Percentiles rank a stretch among this genome's conserved stretches.
Conservation (phyloP, 192 early-diverging fungal genomes). For the Linnemannia schmuckeri region DNA sequence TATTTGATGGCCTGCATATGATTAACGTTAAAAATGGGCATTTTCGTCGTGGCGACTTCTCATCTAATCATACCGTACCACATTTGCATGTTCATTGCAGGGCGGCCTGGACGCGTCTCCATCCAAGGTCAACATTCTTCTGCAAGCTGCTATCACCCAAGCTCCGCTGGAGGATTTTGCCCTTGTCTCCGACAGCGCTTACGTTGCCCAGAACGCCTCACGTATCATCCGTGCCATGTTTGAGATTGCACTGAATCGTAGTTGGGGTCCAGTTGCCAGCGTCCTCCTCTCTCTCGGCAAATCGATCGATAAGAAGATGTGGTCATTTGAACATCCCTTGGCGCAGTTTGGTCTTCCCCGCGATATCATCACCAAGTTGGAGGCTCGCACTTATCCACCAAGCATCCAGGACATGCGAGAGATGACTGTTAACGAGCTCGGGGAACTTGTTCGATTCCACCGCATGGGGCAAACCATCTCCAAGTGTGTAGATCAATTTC, state of each 20-base stretch:
- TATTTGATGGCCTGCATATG: no score
- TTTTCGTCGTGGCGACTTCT: background rate
- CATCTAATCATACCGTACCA: background rate
- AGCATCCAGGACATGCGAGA: slow-evolving; percentile 81
- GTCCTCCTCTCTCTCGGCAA: slow-evolving; percentile 89
- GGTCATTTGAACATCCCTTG: slow-evolving; percentile 92
- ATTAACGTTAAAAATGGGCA: background rate
- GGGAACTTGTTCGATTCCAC: slow-evolving; percentile 85
- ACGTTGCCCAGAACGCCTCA: slow-evolving; percentile 94
- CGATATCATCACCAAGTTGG: slow-evolving; percentile 82
- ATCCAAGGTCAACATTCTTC: slow-evolving; percentile 95
- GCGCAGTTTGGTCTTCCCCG: slow-evolving; percentile 84
- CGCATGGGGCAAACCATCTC: slow-evolving; percentile 83
- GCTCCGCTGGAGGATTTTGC: slow-evolving; percentile 91
- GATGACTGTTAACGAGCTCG: slow-evolving; percentile 89
- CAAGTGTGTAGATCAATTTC: slow-evolving; percentile 88
- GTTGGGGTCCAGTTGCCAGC: slow-evolving; percentile 87
- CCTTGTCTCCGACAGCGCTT: slow-evolving; percentile 92
- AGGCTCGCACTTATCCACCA: slow-evolving; percentile 64
- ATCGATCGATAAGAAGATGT: slow-evolving; percentile 90
- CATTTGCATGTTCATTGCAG: slow-evolving; percentile 38
- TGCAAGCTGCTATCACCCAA: slow-evolving; percentile 90
- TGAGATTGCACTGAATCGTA: slow-evolving; percentile 91
- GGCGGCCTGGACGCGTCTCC: slow-evolving; percentile 84
- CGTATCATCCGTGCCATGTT: slow-evolving; percentile 96